Base-by-base conservation (phyloP, 148 eudicot genomes). In the Rheum nobile region DNA sequence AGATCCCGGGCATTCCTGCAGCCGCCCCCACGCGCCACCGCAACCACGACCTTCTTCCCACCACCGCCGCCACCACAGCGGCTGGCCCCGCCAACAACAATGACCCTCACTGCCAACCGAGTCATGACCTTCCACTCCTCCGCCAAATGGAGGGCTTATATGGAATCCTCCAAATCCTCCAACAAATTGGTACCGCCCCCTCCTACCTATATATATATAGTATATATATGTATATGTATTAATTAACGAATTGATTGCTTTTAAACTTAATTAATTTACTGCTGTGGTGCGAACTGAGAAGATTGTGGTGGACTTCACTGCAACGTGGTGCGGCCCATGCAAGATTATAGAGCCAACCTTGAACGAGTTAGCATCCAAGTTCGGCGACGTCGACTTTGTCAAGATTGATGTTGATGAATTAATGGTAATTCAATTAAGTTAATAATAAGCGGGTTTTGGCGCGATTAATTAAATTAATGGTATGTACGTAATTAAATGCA, bases 391-490 rank as follows among this genome's bases (percentile, higher is more conserved):
- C 4, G 89, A 91, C 34, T 90, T 94, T 79, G 78, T 94, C 80
- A 94, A 87, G 86, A 86, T 94, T 26, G 96, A 94, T 52, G 93
- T 94, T 4, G 97, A 94, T 80, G 96, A 91, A 80, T 70, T 91
- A n/a, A 67, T 81, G 82, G 98, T 94, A 92, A 8, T 26, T 48
- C 14, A 16, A 17, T 19, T 43, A 43, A 43, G 1, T 43, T 10
- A n/a, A n/a, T n/a, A n/a, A n/a, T n/a, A n/a, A n/a, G n/a, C n/a
- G n/a, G n/a, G n/a, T n/a, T n/a, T n/a, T n/a, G n/a, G n/a, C n/a
- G n/a, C n/a, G n/a, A n/a, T n/a, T n/a, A n/a, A n/a, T n/a, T n/a
- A n/a, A n/a, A n/a, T n/a, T n/a, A n/a, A n/a, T n/a, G n/a, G n/a
- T 0, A 14, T 10, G 2, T 11, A 48, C 0, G 21, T 48, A 19